Percentiles rank a stretch among this genome's conserved stretches.
Conservation (phyloP, 805 yeast genomes). For the Kuraishia capsulata region DNA sequence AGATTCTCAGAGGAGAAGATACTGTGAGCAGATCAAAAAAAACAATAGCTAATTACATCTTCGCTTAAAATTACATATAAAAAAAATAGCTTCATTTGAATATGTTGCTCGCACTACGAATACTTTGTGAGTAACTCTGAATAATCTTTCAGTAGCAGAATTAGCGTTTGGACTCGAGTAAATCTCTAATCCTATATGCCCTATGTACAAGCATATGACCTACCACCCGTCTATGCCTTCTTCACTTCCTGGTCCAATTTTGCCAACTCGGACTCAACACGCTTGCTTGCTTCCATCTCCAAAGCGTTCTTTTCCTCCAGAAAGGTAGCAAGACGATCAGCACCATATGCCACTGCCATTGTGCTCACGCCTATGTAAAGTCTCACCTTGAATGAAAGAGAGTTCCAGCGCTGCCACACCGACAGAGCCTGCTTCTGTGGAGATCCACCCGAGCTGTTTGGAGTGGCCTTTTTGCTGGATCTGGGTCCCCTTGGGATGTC, state of each 20-base stretch:
- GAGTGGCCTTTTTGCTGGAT: not conserved
- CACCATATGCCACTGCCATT: slow-evolving; percentile 19
- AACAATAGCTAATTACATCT: not conserved
- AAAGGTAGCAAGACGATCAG: slow-evolving; percentile 17
- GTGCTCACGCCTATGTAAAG: slow-evolving; percentile 22
- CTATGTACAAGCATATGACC: not conserved
- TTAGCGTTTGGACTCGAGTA: too few species aligned
- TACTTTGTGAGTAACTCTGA: too few species aligned
- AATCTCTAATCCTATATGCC: too few species aligned
- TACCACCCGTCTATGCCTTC: too few species aligned
- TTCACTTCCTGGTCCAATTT: not conserved
- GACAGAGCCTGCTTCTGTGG: not conserved
- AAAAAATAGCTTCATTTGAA: not conserved
- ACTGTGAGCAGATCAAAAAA: slow-evolving; percentile 1
- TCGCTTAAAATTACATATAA: slow-evolving; percentile 2
- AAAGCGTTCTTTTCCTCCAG: slow-evolving; percentile 20
- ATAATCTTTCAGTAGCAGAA: too few species aligned
- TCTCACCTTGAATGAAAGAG: slow-evolving; percentile 18
- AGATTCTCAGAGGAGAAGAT: slow-evolving; percentile 9
- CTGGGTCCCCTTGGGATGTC: not conserved
- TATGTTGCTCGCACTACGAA: not conserved
- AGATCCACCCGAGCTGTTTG: too few species aligned
- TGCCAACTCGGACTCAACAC: slow-evolving; percentile 17
- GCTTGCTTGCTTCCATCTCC: slow-evolving; percentile 20
- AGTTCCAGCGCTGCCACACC: slow-evolving; percentile 3